Base-by-base conservation (phyloP, 176 grass and related monocot genomes). In the Thalia dealbata region DNA sequence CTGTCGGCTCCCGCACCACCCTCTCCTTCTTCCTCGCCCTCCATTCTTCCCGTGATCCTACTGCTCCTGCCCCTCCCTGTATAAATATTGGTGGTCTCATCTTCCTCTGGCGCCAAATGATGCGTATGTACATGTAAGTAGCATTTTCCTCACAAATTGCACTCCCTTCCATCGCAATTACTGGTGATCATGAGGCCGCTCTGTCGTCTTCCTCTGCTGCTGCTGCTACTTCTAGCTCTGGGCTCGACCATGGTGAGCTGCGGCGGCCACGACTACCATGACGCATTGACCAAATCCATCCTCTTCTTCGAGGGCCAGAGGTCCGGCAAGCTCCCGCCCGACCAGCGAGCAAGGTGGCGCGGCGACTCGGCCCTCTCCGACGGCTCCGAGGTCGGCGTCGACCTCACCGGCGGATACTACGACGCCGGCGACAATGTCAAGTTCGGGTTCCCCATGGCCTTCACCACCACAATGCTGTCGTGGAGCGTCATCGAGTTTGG, bases 361-460 rank as follows among this genome's bases (percentile, higher is more conserved):
- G 80, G 92, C 3, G 82, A 96, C 79, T 92, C 92, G 19, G 92
- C 81, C 6, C n/a, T 78, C 73, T 79, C 68, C 7, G 92, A 92
- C 59, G 89, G 92, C 52, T 64, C 13, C 6, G 75, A 71, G n/a
- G 92, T 82, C 3, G 89, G 92, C 38, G 78, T 80, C 25, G 92
- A 96, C 78, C 89, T 92, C 13, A 75, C 81, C 56, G 89, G 89
- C 25, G 92, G 92, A 6, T 96, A 96, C 72, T 96, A 96, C 60
- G 92, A 96, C 75, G 89, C 92, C 5, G 92, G 92, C 1, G 92
- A 96, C 71, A 96, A 96, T 73, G 86, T 96, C 72, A 96, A 96
- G 77, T 96, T 96, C 81, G 86, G 86, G 1, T 96, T 96, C 76
- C 92, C 92, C 10, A 81, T 96, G 89, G 92, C 92, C 24, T 96